Base-by-base conservation (phyloP, 768 basidiomycete genomes). In the Termitomyces titanicus region DNA sequence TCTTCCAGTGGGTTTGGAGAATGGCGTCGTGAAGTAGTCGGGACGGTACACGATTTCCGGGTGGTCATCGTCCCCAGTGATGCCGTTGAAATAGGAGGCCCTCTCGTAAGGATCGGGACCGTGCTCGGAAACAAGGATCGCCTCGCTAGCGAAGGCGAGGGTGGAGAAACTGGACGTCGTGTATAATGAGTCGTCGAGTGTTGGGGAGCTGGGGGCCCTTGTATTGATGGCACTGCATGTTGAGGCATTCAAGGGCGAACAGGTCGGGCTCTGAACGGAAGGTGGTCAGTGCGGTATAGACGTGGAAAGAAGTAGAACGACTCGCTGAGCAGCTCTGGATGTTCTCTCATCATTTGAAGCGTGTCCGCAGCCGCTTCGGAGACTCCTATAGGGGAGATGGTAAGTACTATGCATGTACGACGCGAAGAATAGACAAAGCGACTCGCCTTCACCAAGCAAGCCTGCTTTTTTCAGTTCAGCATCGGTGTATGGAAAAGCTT, bases 11-110 rank as follows among this genome's bases (percentile, higher is more conserved):
- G 70, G 73, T 56, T 62, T 60, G 61, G 62, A 58, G 63, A 69
- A 73, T 22, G 66, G 70, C 3, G 54, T 66, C n/a, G 57, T 63
- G 56, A 51, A 49, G 54, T 44, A 54, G 24, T 69, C 64, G 0
- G 72, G 69, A 44, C 74, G 66, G 59, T 70, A 76, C 5, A 75
- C 17, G 59, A 75, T 74, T 5, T 65, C 45, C 0, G 69, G 72
- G 57, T 64, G 66, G 46, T 57, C 55, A 31, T 3, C 37, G 53
- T 69, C 61, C 20, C 56, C 58, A 43, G 74, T 57, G 68, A 73
- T 67, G 55, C 73, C 72, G 47, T 72, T 66, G 48, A 74, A 72
- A 40, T 70, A 74, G 5, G 60, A 55, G 0, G 13, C 38, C 38
- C 48, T 66, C 53, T 73, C 72, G 56, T 63, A 72, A n/a, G 58